phyloP scores from a whole-genome alignment of 1,284 basidiomycete species.

The Apiotrichum gamsii region DNA sequence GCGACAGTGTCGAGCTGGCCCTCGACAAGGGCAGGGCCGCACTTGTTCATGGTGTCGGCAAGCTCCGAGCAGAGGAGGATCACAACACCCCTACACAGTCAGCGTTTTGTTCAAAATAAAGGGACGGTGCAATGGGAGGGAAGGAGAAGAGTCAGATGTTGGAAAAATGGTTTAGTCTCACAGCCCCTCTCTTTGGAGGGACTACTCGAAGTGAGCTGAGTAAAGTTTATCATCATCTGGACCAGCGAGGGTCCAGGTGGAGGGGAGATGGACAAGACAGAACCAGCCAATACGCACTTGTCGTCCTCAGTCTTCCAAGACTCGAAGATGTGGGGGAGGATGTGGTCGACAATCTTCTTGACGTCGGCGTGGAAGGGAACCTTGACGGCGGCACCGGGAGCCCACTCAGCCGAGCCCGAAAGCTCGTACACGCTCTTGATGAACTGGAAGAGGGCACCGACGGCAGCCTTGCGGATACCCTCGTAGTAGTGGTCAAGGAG shows the following conservation, averaged over 20 bases:
- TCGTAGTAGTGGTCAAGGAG: constrained; percentile 93
- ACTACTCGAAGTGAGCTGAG: constrained; percentile 80
- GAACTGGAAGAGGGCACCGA: constrained; percentile 82
- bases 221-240: constrained; percentile 59
- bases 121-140: background rate
- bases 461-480: constrained; percentile 91
- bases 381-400: constrained; percentile 58
- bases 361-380: constrained; percentile 67
- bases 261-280: background rate
- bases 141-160: constrained; percentile 32
- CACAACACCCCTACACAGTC: constrained; percentile 66
- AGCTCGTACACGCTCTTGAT: constrained; percentile 90
- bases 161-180: constrained; percentile 54
- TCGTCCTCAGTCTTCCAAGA: constrained; percentile 95
- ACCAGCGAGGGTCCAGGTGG: background rate
- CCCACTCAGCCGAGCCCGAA: constrained; percentile 74
- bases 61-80: constrained; percentile 78
- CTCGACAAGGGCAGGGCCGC: constrained; percentile 78
- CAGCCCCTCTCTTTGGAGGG: constrained; percentile 45
- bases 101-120: constrained; percentile 24
- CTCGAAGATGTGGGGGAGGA: constrained; percentile 71
- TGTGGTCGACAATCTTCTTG: constrained; percentile 71
- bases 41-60: constrained; percentile 82
- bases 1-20: constrained; percentile 67
- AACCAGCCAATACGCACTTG: constrained; percentile 67